Evolutionary conservation across 768 basidiomycete genomes (phyloP).

Genomic region (Amanita fuliginea): DNA sequence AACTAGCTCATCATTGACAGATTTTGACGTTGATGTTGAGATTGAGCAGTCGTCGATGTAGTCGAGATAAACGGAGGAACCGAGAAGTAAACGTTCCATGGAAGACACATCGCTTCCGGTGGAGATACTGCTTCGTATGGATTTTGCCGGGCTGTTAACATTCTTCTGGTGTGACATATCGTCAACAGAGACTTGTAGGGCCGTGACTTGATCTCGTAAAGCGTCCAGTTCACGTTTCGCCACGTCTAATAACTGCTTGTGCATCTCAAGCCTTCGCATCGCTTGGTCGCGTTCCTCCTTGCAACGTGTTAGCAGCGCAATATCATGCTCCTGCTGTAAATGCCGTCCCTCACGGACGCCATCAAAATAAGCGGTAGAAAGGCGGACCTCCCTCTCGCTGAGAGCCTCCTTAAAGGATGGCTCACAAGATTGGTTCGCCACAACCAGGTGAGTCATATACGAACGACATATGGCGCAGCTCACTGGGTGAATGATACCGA

Average conservation of each 20-base stretch:
- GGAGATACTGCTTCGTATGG: not conserved
- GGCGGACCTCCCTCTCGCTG: conserved; percentile 1
- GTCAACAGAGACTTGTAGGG: not conserved
- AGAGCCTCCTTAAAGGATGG: conserved; percentile 1
- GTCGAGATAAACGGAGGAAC: not conserved
- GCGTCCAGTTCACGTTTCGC: not conserved
- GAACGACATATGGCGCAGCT: conserved; percentile 3
- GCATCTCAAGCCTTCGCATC: not conserved
- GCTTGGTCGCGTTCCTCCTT: conserved; percentile 1
- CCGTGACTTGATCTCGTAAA: not conserved
- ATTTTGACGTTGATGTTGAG: not conserved
- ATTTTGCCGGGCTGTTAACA: not conserved
- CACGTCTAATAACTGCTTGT: not conserved
- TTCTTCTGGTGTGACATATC: not conserved
- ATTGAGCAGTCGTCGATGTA: not conserved
- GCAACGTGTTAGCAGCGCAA: not conserved
- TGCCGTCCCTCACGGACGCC: conserved; percentile 1
- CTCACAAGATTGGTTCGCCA: not conserved
- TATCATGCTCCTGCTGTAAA: conserved; percentile 3
- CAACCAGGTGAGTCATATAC: not conserved
- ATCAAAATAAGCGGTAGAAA: not conserved
- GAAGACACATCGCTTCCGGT: not conserved
- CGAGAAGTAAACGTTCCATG: not conserved
- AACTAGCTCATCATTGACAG: not conserved
- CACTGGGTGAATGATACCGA: conserved; percentile 3